These are phyloP conservation scores for Sonneratia alba DNA, from an alignment of 345 rosid species.

Conservation along the genomic window DNA sequence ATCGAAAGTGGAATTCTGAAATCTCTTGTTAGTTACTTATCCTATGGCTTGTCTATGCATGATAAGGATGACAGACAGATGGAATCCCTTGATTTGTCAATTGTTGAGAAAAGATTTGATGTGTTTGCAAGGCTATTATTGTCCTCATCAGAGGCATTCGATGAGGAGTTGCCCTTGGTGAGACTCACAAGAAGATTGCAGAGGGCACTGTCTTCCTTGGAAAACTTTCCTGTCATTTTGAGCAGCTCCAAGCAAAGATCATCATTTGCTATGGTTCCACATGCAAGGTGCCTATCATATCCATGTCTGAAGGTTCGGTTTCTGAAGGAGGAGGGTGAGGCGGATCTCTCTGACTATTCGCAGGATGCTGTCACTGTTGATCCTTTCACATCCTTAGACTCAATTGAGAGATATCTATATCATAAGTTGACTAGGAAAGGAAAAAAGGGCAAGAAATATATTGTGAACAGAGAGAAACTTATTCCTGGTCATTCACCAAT, in stretches of 20 bases:
- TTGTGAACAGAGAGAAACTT: conserved; percentile 24
- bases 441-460: conserved; percentile 24
- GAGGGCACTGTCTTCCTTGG: conserved; percentile 67
- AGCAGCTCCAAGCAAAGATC: conserved; percentile 50
- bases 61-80: conserved; percentile 23
- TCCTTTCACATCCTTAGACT: conserved; percentile 62
- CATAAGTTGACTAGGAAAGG: conserved; percentile 42
- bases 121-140: conserved; percentile 49
- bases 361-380: conserved; percentile 58
- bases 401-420: conserved; percentile 53
- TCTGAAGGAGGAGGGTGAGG: conserved; percentile 60
- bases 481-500: neutral
- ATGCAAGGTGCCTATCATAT: conserved; percentile 35
- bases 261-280: conserved; percentile 60
- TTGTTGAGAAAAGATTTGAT: conserved; percentile 60
- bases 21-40: conserved; percentile 54
- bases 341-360: conserved; percentile 43
- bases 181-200: conserved; percentile 58
- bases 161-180: conserved; percentile 43
- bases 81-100: conserved; percentile 15
- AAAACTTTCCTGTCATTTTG: conserved; percentile 64
- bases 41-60: conserved; percentile 46
- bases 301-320: conserved; percentile 72
- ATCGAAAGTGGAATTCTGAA: conserved; percentile 81
- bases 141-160: conserved; percentile 27